phyloP scores from a whole-genome alignment of 164 flowering plant species.

The Litsea cubeba region DNA sequence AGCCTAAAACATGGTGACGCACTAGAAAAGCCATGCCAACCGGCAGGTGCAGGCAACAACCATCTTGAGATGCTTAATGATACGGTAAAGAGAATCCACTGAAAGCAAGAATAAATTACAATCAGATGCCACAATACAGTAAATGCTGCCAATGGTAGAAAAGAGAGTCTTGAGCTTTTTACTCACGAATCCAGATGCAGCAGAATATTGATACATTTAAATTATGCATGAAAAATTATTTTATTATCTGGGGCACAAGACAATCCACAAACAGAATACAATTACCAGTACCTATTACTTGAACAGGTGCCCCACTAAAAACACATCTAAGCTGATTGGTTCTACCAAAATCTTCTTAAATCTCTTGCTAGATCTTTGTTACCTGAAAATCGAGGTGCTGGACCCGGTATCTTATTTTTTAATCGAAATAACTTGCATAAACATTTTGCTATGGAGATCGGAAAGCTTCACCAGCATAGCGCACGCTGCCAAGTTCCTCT shows the following conservation, averaged over 20 bases:
- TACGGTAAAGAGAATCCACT: too few relatives aligned
- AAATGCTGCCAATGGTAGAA: neutral
- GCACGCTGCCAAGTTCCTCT: constrained; percentile 88
- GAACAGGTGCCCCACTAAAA: neutral
- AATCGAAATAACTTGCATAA: neutral
- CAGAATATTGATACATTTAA: too few relatives aligned
- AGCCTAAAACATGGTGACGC: too few relatives aligned
- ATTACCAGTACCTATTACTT: neutral
- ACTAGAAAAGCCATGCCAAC: too few relatives aligned
- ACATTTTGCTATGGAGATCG: constrained; percentile 52
- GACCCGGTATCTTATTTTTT: constrained; percentile 12
- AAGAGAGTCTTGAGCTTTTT: neutral
- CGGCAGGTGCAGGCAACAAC: neutral
- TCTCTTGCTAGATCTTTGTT: neutral
- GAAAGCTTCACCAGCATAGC: constrained; percentile 87
- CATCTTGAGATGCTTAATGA: neutral
- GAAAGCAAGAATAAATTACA: neutral
- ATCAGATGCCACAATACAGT: neutral
- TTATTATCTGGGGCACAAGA: neutral
- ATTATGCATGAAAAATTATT: too few relatives aligned
- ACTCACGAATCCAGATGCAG: too few relatives aligned
- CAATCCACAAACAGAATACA: neutral
- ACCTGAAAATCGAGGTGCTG: neutral
- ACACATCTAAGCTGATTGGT: neutral
- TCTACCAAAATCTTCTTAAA: neutral